Conservation (phyloP, 2,329 filamentous ascomycete species). For the Eurotiales sp. region DNA sequence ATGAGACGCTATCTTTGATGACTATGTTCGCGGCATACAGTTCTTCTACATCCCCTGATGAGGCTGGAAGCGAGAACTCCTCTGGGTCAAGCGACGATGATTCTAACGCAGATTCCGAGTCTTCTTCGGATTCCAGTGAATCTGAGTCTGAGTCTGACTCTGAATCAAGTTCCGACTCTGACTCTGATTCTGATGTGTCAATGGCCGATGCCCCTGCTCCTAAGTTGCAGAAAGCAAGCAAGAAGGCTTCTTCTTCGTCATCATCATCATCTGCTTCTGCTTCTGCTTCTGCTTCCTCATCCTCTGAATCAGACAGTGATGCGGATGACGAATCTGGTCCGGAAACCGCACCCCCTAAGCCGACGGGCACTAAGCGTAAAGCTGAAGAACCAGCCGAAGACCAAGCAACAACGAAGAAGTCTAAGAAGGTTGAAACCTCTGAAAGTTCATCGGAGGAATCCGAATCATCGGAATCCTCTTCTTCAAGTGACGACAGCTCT, state of each 20-base stretch:
- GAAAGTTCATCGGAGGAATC: conserved; percentile 13
- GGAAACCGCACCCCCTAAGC: conserved; percentile 34
- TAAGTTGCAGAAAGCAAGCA: conserved; percentile 25
- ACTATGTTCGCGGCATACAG: conserved; percentile 37
- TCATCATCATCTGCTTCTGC: too few species aligned
- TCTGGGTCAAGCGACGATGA: conserved; percentile 6
- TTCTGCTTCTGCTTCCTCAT: conserved; percentile 28
- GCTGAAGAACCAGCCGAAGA: conserved; percentile 49
- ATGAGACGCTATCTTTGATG: conserved; percentile 34
- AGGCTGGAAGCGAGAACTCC: not conserved
- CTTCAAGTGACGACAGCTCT: conserved; percentile 20
- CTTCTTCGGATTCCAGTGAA: conserved; percentile 23
- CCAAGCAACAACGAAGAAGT: conserved; percentile 53
- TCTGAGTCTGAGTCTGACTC: conserved; percentile 26
- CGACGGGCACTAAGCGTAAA: conserved; percentile 57
- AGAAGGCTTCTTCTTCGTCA: conserved; percentile 25
- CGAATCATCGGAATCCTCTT: conserved; percentile 21
- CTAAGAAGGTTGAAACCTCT: conserved; percentile 29
- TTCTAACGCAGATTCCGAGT: not conserved
- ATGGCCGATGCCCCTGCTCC: conserved; percentile 41
- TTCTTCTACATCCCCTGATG: conserved; percentile 16
- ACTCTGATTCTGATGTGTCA: conserved; percentile 35
- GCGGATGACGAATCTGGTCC: conserved; percentile 52
- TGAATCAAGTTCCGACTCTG: not conserved
- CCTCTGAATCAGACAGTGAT: conserved; percentile 46